Conservation (phyloP, 2,329 filamentous ascomycete species). For the Rhinocladiella mackenziei region DNA sequence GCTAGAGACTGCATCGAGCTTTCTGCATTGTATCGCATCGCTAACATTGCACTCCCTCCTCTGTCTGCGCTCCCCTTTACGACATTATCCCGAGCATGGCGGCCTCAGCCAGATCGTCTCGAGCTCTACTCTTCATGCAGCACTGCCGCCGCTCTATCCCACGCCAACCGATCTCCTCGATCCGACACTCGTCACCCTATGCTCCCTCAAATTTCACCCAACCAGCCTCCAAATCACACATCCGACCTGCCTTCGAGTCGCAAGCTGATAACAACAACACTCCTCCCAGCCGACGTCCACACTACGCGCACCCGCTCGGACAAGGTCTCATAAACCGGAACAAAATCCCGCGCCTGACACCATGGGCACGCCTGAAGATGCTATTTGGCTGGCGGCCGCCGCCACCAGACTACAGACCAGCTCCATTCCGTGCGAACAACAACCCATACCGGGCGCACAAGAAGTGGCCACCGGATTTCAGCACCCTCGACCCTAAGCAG, state of each 20-base stretch:
- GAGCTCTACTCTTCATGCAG: conserved; percentile 24
- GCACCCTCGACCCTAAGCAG: conserved; percentile 59
- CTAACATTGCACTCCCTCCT: too few relatives aligned
- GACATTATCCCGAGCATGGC: conserved; percentile 17
- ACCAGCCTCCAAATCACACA: not conserved
- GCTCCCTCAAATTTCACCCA: conserved; percentile 27
- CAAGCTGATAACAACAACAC: not conserved
- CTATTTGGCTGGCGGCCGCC: conserved; percentile 20
- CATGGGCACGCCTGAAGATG: conserved; percentile 22
- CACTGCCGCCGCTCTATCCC: conserved; percentile 18
- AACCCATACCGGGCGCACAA: conserved; percentile 60
- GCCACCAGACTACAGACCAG: conserved; percentile 23
- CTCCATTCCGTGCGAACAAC: conserved; percentile 34
- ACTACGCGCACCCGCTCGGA: conserved; percentile 15
- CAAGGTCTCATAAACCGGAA: conserved; percentile 7
- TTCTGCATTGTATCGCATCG: too few relatives aligned
- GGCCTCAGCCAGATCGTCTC: conserved; percentile 13
- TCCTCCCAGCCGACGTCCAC: conserved; percentile 12
- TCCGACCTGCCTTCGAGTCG: not conserved
- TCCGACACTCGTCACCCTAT: conserved; percentile 16
- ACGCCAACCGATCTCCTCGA: not conserved
- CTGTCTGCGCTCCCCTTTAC: too few relatives aligned
- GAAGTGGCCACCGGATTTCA: conserved; percentile 62
- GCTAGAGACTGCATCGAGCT: too few relatives aligned
- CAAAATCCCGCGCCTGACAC: conserved; percentile 15